Evolutionary conservation across 2,329 filamentous ascomycete species (phyloP).

Genomic region (Neocatenulostroma microsporum): DNA sequence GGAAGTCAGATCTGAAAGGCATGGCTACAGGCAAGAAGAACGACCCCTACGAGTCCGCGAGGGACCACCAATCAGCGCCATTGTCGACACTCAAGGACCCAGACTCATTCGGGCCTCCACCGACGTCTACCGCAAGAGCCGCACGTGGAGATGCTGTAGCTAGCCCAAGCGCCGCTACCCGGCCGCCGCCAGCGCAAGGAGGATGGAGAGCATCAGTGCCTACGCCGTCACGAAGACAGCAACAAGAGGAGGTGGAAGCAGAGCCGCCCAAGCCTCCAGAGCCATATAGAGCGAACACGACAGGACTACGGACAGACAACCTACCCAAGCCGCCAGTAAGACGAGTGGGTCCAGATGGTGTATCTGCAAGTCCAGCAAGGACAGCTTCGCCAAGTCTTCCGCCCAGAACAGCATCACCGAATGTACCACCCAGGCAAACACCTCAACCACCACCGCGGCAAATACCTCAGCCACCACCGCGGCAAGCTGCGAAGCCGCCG

Average conservation of each 20-base stretch:
- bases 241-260: slow-evolving; percentile 30
- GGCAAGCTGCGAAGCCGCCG: slow-evolving; percentile 33
- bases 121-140: slow-evolving; percentile 57
- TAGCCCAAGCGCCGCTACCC: slow-evolving; percentile 7
- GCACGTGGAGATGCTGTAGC: slow-evolving; percentile 1
- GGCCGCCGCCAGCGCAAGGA: too few species aligned
- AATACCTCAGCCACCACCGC: slow-evolving; percentile 19
- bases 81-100: slow-evolving; percentile 65
- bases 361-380: slow-evolving; percentile 21
- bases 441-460: slow-evolving; percentile 7
- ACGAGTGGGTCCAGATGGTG: slow-evolving; percentile 26
- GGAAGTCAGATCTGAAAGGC: slow-evolving; percentile 34
- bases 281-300: slow-evolving; percentile 63
- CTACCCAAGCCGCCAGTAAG: slow-evolving; percentile 64
- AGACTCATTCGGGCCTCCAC: slow-evolving; percentile 67
- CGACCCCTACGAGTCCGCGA: slow-evolving; percentile 35
- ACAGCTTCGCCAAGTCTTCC: slow-evolving; percentile 15
- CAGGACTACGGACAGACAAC: slow-evolving; percentile 59
- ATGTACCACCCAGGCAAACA: slow-evolving; percentile 20
- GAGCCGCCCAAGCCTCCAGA: slow-evolving; percentile 45
- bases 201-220: slow-evolving; percentile 39
- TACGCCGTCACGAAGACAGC: slow-evolving; percentile 27
- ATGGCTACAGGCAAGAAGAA: slow-evolving; percentile 42
- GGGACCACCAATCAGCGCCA: slow-evolving; percentile 53
- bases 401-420: slow-evolving; percentile 15